phyloP scores from a whole-genome alignment of 495 filamentous ascomycete genomes.

The Neurospora tetrasperma region DNA sequence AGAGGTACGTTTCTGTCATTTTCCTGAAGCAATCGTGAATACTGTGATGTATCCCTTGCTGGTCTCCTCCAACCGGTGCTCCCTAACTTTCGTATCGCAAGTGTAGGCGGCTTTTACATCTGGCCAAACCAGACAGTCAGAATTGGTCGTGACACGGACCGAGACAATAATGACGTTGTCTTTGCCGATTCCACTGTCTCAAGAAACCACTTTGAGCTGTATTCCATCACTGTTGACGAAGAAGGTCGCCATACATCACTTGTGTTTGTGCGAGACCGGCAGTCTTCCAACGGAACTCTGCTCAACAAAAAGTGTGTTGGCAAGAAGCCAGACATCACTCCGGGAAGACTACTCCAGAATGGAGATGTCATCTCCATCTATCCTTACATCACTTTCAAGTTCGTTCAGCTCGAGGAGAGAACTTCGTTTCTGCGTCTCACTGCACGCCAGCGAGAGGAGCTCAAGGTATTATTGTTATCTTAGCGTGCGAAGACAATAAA shows the following conservation, averaged over 20 bases:
- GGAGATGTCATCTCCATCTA: constrained; percentile 43
- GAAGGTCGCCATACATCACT: constrained; percentile 32
- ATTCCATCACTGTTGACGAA: constrained; percentile 43
- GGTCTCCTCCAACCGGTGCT: background rate
- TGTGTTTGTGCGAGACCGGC: constrained; percentile 50
- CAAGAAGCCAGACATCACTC: constrained; percentile 11
- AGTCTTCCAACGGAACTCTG: constrained; percentile 45
- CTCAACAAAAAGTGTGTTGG: constrained; percentile 43
- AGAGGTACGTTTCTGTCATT: constrained; percentile 4
- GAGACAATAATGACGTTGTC: constrained; percentile 27
- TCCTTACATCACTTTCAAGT: constrained; percentile 25
- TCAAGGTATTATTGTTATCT: constrained; percentile 12
- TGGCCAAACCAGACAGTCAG: constrained; percentile 20
- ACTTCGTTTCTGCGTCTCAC: constrained; percentile 2
- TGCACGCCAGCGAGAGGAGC: constrained; percentile 13
- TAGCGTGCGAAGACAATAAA: background rate
- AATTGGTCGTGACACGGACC: constrained; percentile 25
- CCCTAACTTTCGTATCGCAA: background rate
- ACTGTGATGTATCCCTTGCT: background rate
- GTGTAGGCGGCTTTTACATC: constrained; percentile 12
- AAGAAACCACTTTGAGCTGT: constrained; percentile 50
- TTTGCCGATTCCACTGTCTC: constrained; percentile 40
- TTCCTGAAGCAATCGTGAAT: background rate
- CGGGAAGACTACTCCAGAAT: constrained; percentile 41
- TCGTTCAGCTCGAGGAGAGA: constrained; percentile 12